phyloP scores from a whole-genome alignment of 345 rosid species.

The Rubroshorea leprosula region DNA sequence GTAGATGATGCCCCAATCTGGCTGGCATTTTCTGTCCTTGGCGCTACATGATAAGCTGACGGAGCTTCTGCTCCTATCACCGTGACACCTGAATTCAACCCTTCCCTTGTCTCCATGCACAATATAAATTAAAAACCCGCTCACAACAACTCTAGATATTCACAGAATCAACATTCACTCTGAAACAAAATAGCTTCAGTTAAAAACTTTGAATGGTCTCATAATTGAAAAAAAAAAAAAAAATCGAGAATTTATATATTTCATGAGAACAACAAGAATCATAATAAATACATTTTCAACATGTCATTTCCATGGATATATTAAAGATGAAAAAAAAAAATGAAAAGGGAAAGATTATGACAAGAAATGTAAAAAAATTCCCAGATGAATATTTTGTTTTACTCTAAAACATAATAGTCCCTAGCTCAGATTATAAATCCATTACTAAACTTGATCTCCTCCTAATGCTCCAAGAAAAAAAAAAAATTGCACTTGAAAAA shows the following conservation, averaged over 20 bases:
- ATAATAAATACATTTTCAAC: neutral
- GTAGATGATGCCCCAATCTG: conserved; percentile 40
- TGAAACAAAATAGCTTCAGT: neutral
- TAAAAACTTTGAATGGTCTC: neutral
- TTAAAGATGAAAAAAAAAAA: neutral
- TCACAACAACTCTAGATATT: conserved; percentile 7
- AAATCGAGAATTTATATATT: no score
- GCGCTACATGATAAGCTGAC: conserved; percentile 55
- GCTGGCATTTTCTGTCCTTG: conserved; percentile 45
- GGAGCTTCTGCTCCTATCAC: conserved; percentile 80
- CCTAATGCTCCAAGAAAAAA: neutral
- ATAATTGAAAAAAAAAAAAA: no score
- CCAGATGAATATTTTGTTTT: conserved; percentile 3
- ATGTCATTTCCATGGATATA: neutral
- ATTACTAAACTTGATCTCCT: no score
- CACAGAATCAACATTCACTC: conserved; percentile 12
- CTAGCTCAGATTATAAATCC: neutral
- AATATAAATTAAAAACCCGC: conserved; percentile 4
- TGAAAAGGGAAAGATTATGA: neutral
- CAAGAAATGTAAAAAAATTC: neutral
- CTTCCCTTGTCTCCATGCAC: conserved; percentile 61
- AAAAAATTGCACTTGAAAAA: neutral
- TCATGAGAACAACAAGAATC: neutral
- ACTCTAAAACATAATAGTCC: conserved; percentile 1
- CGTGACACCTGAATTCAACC: conserved; percentile 52